Base-by-base conservation (phyloP, 2,329 filamentous ascomycete genomes). In the Ascosphaera acerosa region DNA sequence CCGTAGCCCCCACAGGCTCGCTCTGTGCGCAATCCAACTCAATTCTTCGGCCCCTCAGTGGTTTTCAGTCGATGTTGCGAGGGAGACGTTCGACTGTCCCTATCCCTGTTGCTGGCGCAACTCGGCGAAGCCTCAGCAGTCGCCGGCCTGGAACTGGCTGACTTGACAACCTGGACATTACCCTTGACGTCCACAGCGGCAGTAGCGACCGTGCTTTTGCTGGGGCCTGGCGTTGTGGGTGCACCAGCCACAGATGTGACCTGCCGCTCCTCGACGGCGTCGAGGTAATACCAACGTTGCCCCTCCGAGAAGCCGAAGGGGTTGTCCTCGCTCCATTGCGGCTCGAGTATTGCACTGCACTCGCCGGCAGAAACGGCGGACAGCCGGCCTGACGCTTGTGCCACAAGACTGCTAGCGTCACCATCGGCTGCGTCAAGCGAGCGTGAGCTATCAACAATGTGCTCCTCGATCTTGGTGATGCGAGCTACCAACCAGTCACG, bases 401-500 rank as follows among this genome's bases (percentile, higher is more conserved):
- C 42, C 12, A 15, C 25, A 27, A 27, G 25, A 15, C 25, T 27
- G 25, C 25, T 27, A 4, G 4, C 25, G 16, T 27, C 25, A 40
- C 44, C 30, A 42, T 43, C 45, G 33, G 50, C 34, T 35, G 53
- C 49, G 41, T 71, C 64, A 37, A 87, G 57, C 15, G 72, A 76
- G 53, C 76, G 81, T 10, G 77, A 87, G 4, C 94, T 59, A 49
- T 97, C 82, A 0, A 97, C 87, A 3, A 94, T 74, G 3, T 81
- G 75, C 48, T 92, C 80, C 54, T 94, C 80, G 15, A 94, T 70
- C 39, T 78, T 80, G 9, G 71, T 71, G 35, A 97, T 94, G 10
- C 87, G 72, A 6, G 87, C 87, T 5, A 97, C 72, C n/a, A 97
- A 68, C 81, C 87, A 97, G 47, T 97, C 87, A 20, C 84, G 67